Percentiles rank a stretch among this genome's conserved stretches.
Evolutionary conservation across 2,329 filamentous ascomycete genomes (phyloP).

Genomic region (Fusarium setosum): DNA sequence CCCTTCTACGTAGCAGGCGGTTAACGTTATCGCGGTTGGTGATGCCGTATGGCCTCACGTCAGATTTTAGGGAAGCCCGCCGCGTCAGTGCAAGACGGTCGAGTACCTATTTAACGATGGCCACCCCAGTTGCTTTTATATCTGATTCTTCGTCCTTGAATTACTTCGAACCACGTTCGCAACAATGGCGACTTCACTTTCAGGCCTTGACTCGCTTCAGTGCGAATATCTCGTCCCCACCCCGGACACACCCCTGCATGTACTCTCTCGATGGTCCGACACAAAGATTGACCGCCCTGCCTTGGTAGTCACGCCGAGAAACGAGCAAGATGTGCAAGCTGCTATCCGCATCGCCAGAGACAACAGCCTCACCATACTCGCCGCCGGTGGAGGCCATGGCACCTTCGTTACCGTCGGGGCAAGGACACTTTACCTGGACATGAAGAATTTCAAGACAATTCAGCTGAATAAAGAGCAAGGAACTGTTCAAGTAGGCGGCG

Average conservation of each 20-base stretch:
- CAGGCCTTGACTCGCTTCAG: constrained; percentile 4
- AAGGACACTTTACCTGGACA: constrained; percentile 47
- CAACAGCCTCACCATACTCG: constrained; percentile 45
- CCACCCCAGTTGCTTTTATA: too few species aligned
- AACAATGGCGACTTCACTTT: constrained; percentile 17
- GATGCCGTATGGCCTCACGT: neutral
- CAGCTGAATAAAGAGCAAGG: constrained; percentile 37
- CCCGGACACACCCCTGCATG: neutral
- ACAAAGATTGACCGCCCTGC: constrained; percentile 38
- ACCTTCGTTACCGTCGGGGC: constrained; percentile 45
- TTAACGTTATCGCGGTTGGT: too few species aligned
- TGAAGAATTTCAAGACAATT: constrained; percentile 46
- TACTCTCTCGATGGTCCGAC: constrained; percentile 47
- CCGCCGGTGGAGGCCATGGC: constrained; percentile 44
- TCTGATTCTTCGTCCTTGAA: too few species aligned
- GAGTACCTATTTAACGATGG: too few species aligned
- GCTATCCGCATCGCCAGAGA: constrained; percentile 42
- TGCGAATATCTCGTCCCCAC: constrained; percentile 4
- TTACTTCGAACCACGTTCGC: too few species aligned
- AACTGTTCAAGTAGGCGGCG: constrained; percentile 46
- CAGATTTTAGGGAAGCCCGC: neutral
- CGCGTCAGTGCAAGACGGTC: neutral
- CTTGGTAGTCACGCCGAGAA: constrained; percentile 43
- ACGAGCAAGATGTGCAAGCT: constrained; percentile 42
- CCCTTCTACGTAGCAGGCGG: too few species aligned